These are phyloP conservation scores for Leucosporidium yakuticum DNA, from an alignment of 768 basidiomycete genomes.

Conservation along the genomic window DNA sequence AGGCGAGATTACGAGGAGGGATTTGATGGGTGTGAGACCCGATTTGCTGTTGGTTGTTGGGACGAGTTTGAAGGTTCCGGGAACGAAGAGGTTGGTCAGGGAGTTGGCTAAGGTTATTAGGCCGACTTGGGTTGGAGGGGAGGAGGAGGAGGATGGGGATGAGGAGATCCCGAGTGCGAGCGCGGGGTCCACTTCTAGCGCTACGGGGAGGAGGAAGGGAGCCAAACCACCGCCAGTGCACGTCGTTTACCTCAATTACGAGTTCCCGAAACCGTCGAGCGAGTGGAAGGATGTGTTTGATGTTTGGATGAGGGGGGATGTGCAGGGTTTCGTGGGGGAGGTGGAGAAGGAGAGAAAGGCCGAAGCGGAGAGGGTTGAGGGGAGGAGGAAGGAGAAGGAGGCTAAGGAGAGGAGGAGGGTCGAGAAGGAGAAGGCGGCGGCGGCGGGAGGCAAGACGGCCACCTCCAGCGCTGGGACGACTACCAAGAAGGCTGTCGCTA, in stretches of 20 bases:
- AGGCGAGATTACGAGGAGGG: conserved; percentile 72
- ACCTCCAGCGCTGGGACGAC: not conserved
- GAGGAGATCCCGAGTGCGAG: not conserved
- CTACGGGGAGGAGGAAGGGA: not conserved
- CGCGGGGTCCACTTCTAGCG: conserved; percentile 20
- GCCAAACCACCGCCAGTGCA: conserved; percentile 50
- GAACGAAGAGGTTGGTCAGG: conserved; percentile 83
- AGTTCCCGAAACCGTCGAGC: conserved; percentile 73
- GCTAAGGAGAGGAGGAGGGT: not conserved
- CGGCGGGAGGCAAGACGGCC: not conserved
- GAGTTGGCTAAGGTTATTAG: conserved; percentile 57
- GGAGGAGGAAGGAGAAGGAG: conserved; percentile 2
- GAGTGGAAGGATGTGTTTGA: conserved; percentile 91
- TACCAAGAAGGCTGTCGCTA: not conserved
- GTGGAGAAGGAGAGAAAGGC: conserved; percentile 53
- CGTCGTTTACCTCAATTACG: conserved; percentile 75
- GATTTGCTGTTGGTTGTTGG: conserved; percentile 85
- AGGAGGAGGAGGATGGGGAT: conserved; percentile 39
- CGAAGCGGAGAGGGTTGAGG: conserved; percentile 44
- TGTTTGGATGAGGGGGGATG: conserved; percentile 80
- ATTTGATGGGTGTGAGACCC: conserved; percentile 63
- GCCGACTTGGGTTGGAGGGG: not conserved
- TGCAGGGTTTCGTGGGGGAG: conserved; percentile 66
- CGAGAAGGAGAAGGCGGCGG: not conserved
- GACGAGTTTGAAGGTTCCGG: conserved; percentile 79